phyloP scores from a whole-genome alignment of 2,329 filamentous ascomycete species.

The Colletotrichum plurivorum region DNA sequence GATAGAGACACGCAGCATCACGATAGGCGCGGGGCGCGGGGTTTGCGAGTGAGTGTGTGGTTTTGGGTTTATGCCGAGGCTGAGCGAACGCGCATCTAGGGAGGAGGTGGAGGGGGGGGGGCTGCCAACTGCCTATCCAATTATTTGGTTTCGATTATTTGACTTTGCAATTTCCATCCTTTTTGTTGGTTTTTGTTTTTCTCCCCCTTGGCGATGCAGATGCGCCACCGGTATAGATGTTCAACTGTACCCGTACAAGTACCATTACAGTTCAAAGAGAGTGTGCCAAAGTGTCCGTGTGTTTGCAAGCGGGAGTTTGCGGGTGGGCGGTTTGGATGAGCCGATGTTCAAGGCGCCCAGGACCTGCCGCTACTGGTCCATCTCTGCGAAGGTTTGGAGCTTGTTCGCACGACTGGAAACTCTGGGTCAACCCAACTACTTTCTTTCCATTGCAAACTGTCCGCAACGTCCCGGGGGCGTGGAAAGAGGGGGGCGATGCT shows the following conservation, averaged over 20 bases:
- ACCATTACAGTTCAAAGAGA: too few species aligned
- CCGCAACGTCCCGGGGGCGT: too few species aligned
- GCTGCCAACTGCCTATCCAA: neutral
- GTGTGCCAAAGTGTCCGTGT: too few species aligned
- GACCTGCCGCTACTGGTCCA: neutral
- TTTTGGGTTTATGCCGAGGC: constrained; percentile 15
- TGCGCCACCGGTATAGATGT: too few species aligned
- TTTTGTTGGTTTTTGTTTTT: neutral
- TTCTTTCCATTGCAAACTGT: too few species aligned
- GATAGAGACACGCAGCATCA: constrained; percentile 2
- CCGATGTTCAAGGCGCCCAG: neutral
- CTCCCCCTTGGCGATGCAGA: neutral
- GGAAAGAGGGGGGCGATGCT: too few species aligned
- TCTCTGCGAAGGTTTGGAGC: constrained; percentile 19
- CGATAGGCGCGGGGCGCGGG: constrained; percentile 17
- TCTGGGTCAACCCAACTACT: neutral
- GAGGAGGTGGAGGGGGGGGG: neutral
- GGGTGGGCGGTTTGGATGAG: neutral
- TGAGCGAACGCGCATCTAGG: constrained; percentile 6
- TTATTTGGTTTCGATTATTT: neutral
- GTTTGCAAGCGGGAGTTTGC: too few species aligned
- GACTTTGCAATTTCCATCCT: neutral
- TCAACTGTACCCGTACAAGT: too few species aligned
- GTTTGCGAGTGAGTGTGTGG: neutral
- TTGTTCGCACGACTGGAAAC: constrained; percentile 15